These are phyloP conservation scores for Sporobolomyces roseus DNA, from an alignment of 768 basidiomycete genomes.

Conservation along the genomic window DNA sequence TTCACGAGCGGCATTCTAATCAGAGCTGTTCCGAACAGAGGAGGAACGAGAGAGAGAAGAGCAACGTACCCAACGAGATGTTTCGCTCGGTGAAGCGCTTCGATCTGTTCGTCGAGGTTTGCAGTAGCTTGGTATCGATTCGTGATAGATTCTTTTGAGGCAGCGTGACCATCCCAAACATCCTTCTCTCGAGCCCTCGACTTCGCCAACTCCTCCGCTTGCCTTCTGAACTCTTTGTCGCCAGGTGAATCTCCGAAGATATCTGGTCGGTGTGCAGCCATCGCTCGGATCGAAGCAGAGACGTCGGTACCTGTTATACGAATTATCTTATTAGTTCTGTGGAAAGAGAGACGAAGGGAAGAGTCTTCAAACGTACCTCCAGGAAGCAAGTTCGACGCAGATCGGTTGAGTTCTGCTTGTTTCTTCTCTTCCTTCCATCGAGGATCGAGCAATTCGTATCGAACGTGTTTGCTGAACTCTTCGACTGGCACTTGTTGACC, in stretches of 20 bases:
- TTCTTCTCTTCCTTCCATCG: slow-evolving; percentile 97
- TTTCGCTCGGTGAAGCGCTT: slow-evolving; percentile 83
- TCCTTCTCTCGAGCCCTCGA: slow-evolving; percentile 88
- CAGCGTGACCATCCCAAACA: slow-evolving; percentile 98
- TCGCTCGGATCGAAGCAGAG: slow-evolving; percentile 82
- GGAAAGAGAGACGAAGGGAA: background rate
- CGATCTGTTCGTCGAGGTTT: slow-evolving; percentile 97
- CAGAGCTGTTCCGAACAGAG: background rate
- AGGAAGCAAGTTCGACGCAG: slow-evolving; percentile 52
- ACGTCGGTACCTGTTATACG: slow-evolving; percentile 74
- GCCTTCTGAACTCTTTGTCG: slow-evolving; percentile 73
- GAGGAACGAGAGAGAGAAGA: slow-evolving; percentile 27
- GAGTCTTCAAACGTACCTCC: slow-evolving; percentile 44
- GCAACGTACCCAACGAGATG: slow-evolving; percentile 75
- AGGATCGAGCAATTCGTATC: slow-evolving; percentile 94
- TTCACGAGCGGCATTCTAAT: background rate
- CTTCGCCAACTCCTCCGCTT: slow-evolving; percentile 74
- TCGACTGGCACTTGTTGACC: slow-evolving; percentile 94
- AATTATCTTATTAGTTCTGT: background rate
- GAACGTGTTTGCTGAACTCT: slow-evolving; percentile 95
- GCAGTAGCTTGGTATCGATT: slow-evolving; percentile 86
- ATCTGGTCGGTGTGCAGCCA: slow-evolving; percentile 93
- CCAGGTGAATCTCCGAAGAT: slow-evolving; percentile 93
- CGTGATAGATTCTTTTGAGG: slow-evolving; percentile 82
- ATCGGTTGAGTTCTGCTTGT: slow-evolving; percentile 78